Conservation (phyloP, 176 grass and related monocot genomes). For the Microstegium vimineum region DNA sequence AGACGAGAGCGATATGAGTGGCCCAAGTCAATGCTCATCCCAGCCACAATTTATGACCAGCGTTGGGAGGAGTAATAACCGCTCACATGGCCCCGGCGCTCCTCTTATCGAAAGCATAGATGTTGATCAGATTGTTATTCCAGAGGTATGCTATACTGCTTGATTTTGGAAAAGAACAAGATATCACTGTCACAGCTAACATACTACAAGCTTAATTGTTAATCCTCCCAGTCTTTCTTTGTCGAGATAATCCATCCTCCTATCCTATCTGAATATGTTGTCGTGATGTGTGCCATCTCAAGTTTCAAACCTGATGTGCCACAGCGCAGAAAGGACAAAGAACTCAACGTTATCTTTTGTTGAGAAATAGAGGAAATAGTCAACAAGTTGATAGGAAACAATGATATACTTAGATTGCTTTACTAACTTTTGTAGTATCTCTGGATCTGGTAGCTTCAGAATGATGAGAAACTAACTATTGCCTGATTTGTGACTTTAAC, state of each 20-base stretch:
- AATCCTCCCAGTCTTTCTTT: neutral
- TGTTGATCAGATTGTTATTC: conserved; percentile 81
- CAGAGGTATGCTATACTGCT: conserved; percentile 57
- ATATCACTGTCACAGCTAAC: neutral
- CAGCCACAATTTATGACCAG: conserved; percentile 71
- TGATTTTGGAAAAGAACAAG: neutral
- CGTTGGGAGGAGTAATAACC: conserved; percentile 25
- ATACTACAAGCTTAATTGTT: neutral
- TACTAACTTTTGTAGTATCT: neutral
- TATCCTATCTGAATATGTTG: conserved; percentile 7
- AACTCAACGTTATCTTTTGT: neutral
- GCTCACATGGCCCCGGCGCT: conserved; percentile 46
- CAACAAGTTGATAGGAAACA: neutral
- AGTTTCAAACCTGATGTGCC: neutral
- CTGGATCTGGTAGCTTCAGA: neutral
- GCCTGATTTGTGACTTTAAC: conserved; percentile 20
- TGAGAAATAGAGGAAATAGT: neutral
- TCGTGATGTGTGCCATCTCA: neutral
- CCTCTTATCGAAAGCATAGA: conserved; percentile 86
- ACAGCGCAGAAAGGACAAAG: neutral
- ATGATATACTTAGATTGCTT: neutral
- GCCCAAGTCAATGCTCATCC: conserved; percentile 26
- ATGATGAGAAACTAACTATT: conserved; percentile 20
- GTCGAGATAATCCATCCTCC: conserved; percentile 13
- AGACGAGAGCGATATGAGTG: conserved; percentile 34